Base-by-base conservation (phyloP, 345 rosid species). In the Citrus australasica region DNA sequence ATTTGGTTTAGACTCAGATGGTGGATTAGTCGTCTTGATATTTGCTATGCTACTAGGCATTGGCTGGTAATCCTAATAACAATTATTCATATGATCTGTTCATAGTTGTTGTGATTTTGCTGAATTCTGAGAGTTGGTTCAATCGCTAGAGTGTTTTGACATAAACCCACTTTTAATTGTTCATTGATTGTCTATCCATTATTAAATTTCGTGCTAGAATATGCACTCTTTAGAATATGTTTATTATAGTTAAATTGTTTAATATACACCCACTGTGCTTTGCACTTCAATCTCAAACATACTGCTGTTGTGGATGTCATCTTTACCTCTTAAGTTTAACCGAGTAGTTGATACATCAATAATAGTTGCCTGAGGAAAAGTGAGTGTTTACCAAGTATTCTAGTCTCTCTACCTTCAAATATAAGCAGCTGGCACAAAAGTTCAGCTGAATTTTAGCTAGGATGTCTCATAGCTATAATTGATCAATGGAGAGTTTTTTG, bases 41-140 rank as follows among this genome's bases (percentile, higher is more conserved):
- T 96, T 83, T 88, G 93, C 88, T 96, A 91, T 80, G 84, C 99
- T 79, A 96, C 98, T 25, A 81, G 98, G 76, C 99, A 96, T 85
- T 96, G 98, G 98, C 94, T 94, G 85, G 99, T 95, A 75, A 69
- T 13, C 13, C 51, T 46, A 46, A 13, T 13, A 46, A 46, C 17
- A 17, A 17, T 53, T 53, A 16, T 35, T 35, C 22, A 14, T 16
- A 17, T 53, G 22, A 53, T 53, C 58, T 53, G 58, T 5, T 53
- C 5, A 17, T 53, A 0, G 24, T n/a, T 58, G 62, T 3, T 9
- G 11, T 59, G 62, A 8, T 59, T n/a, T 22, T 59, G 62, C 27
- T 59, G 2, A 0, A 22, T 2, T 59, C 9, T 59, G 62, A 59
- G 27, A 59, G 62, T 24, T 7, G 9, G 62, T 24, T 22, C 28